Conservation (phyloP, 768 basidiomycete species). For the Termitomyces heimii region DNA sequence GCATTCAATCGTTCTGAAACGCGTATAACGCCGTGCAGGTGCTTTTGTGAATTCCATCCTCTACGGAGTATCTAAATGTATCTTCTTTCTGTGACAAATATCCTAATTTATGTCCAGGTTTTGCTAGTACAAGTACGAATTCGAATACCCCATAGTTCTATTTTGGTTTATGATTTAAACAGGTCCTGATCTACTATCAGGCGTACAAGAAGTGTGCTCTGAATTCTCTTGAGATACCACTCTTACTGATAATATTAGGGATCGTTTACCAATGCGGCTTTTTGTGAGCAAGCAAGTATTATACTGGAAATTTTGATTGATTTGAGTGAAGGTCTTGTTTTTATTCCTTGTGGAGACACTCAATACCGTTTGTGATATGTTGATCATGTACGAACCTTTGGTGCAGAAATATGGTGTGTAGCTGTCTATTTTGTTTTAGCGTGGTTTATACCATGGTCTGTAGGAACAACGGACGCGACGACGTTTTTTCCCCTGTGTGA, state of each 20-base stretch:
- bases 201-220: constrained; percentile 30
- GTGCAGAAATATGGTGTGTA: constrained; percentile 33
- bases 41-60: constrained; percentile 33
- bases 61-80: constrained; percentile 30
- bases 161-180: background rate
- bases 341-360: constrained; percentile 36
- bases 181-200: constrained; percentile 28
- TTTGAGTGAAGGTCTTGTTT: constrained; percentile 27
- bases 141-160: too few relatives aligned
- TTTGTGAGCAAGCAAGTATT: constrained; percentile 22
- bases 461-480: constrained; percentile 26
- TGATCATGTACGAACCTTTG: constrained; percentile 41
- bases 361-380: constrained; percentile 39
- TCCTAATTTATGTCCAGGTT: constrained; percentile 19
- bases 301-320: background rate
- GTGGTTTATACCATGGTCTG: background rate
- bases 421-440: background rate
- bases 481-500: constrained; percentile 29
- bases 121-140: constrained; percentile 27
- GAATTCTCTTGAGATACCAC: background rate
- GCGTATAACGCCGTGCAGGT: background rate
- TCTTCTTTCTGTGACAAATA: background rate
- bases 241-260: constrained; percentile 19
- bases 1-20: background rate
- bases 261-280: constrained; percentile 34